phyloP scores from a whole-genome alignment of 208 protist species.

The Leishmania gerbilli region DNA sequence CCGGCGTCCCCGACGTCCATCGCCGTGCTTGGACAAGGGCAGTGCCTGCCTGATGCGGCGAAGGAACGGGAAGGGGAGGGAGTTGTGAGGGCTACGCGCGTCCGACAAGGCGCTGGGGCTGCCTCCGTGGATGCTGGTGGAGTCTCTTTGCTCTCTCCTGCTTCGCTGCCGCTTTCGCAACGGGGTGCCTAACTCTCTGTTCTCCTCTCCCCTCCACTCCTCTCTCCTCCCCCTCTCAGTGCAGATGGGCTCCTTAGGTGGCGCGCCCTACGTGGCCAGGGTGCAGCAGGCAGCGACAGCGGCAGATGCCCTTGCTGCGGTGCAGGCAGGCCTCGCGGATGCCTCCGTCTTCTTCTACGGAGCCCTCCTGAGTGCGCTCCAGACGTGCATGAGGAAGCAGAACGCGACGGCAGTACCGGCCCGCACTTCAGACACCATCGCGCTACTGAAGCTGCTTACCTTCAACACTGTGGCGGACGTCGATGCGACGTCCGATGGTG shows the following conservation, averaged over 20 bases:
- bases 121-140: background rate
- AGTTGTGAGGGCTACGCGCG: background rate
- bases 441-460: constrained; percentile 27
- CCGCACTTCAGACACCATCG: constrained; percentile 2
- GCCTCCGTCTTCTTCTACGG: constrained; percentile 60
- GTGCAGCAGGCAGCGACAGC: constrained; percentile 12
- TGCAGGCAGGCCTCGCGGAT: constrained; percentile 32
- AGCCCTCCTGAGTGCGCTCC: constrained; percentile 22
- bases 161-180: background rate
- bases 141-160: background rate
- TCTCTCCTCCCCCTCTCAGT: background rate
- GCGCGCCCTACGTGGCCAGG: constrained; percentile 8
- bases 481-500: constrained; percentile 3
- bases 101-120: too few species aligned
- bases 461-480: constrained; percentile 9
- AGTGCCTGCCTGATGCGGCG: background rate
- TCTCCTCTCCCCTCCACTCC: constrained; percentile 9
- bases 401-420: background rate
- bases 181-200: background rate
- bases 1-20: background rate
- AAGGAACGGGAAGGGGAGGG: background rate
- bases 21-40: background rate
- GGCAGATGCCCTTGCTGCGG: constrained; percentile 9
- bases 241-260: background rate
- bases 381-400: constrained; percentile 11